Percentiles rank a stretch among this genome's conserved stretches.
Conservation (phyloP, 768 basidiomycete genomes). For the Leccinum olivaceopallidum region DNA sequence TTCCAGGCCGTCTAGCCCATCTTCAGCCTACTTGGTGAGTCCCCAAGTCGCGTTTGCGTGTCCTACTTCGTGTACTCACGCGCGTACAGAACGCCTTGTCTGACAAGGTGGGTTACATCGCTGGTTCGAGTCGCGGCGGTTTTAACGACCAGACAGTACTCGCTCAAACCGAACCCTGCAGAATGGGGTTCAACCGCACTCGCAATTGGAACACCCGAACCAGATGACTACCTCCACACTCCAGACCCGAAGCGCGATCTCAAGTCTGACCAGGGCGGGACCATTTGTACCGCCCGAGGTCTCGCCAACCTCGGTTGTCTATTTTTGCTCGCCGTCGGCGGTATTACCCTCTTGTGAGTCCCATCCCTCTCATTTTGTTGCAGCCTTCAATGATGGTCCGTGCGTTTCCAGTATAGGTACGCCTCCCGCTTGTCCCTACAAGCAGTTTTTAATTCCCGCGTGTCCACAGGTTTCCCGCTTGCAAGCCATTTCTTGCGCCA, state of each 20-base stretch:
- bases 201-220: conserved; percentile 46
- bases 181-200: conserved; percentile 50
- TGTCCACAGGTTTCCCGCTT: conserved; percentile 48
- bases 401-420: conserved; percentile 19
- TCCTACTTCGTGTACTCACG: neutral
- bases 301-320: conserved; percentile 69
- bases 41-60: neutral
- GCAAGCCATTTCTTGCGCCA: conserved; percentile 45
- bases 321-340: conserved; percentile 48
- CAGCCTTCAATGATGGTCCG: neutral
- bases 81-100: conserved; percentile 28
- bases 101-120: conserved; percentile 21
- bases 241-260: conserved; percentile 57
- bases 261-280: conserved; percentile 55
- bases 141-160: conserved; percentile 32
- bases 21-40: conserved; percentile 27
- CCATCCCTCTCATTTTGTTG: neutral
- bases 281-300: conserved; percentile 62
- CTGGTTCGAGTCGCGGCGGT: neutral
- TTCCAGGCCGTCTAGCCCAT: conserved; percentile 30
- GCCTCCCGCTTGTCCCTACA: neutral
- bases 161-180: conserved; percentile 44
- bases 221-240: conserved; percentile 65
- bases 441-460: neutral
- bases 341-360: conserved; percentile 59